A percentile compares a stretch with the other conserved stretches of the same genome.
phyloP scores from a whole-genome alignment of 2,329 filamentous ascomycete genomes.

The Rhynchosporium secalis region DNA sequence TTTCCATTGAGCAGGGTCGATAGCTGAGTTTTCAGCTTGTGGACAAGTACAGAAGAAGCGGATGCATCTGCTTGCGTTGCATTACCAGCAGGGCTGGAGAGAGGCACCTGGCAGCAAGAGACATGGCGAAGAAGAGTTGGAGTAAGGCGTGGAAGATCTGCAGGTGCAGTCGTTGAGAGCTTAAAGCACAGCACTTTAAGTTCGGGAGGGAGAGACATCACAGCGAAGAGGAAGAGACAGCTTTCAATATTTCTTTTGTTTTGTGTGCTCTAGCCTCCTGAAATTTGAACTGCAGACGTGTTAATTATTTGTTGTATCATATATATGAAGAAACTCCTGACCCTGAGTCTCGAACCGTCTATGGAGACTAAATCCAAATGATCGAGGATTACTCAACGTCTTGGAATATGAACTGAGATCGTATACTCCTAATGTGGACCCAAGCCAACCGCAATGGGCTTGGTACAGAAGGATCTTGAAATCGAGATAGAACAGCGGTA shows the following conservation, averaged over 20 bases:
- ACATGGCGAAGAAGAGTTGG: slow-evolving; percentile 66
- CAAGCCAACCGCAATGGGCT: background rate
- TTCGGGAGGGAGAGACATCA: slow-evolving; percentile 50
- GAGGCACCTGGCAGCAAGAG: slow-evolving; percentile 55
- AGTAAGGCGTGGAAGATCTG: slow-evolving; percentile 72
- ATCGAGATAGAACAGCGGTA: background rate
- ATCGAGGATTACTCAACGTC: too few species aligned
- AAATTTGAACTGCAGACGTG: background rate
- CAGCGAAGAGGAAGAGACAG: slow-evolving; percentile 1
- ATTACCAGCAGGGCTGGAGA: slow-evolving; percentile 63
- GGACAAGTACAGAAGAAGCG: slow-evolving; percentile 69
- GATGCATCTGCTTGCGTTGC: slow-evolving; percentile 60
- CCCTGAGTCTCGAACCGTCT: background rate
- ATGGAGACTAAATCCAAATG: background rate
- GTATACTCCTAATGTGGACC: too few species aligned
- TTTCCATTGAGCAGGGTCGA: slow-evolving; percentile 77
- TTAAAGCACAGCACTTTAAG: slow-evolving; percentile 66
- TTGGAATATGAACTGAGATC: background rate
- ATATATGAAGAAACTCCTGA: background rate
- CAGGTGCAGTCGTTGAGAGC: slow-evolving; percentile 69
- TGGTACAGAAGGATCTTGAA: background rate
- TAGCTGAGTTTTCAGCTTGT: slow-evolving; percentile 79
- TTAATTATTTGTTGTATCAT: background rate
- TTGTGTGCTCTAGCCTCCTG: background rate
- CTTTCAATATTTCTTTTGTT: background rate